phyloP scores from a whole-genome alignment of 257 asterid species.

The Penstemon newberryi region DNA sequence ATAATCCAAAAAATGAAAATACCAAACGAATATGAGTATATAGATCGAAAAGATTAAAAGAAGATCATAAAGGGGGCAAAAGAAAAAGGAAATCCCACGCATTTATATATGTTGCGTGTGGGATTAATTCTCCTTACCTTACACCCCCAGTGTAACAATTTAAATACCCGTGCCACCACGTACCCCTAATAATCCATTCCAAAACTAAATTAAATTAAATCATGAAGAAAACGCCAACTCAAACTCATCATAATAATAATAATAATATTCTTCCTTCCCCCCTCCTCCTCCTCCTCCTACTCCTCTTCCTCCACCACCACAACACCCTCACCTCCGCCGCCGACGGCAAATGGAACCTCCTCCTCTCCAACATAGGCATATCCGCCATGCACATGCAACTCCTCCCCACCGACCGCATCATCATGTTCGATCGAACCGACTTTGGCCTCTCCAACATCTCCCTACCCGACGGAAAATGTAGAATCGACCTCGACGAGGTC shows the following conservation, averaged over 20 bases:
- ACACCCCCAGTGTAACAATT: background rate
- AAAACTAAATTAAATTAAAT: too few relatives aligned
- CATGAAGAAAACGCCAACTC: background rate
- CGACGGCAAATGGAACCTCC: constrained; percentile 48
- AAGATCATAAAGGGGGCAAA: too few relatives aligned
- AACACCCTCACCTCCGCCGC: constrained; percentile 9
- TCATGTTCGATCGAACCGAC: constrained; percentile 64
- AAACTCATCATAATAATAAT: background rate
- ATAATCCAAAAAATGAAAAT: too few relatives aligned
- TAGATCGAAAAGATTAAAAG: too few relatives aligned
- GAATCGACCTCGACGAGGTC: constrained; percentile 30
- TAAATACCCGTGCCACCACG: too few relatives aligned
- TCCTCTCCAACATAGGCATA: constrained; percentile 47
- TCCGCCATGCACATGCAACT: constrained; percentile 80
- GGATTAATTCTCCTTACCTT: background rate
- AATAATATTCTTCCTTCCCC: constrained; percentile 14
- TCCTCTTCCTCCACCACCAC: background rate
- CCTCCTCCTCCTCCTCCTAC: constrained; percentile 9
- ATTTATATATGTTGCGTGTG: constrained; percentile 24
- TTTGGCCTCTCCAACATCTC: constrained; percentile 62
- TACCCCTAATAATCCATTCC: too few relatives aligned
- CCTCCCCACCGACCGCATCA: constrained; percentile 56
- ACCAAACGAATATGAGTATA: too few relatives aligned
- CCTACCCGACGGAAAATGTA: constrained; percentile 46
- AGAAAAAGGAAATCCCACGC: constrained; percentile 14